Percentiles rank a stretch among this genome's conserved stretches.
Conservation (phyloP, 2,329 filamentous ascomycete genomes). For the Cladophialophora exuberans region DNA sequence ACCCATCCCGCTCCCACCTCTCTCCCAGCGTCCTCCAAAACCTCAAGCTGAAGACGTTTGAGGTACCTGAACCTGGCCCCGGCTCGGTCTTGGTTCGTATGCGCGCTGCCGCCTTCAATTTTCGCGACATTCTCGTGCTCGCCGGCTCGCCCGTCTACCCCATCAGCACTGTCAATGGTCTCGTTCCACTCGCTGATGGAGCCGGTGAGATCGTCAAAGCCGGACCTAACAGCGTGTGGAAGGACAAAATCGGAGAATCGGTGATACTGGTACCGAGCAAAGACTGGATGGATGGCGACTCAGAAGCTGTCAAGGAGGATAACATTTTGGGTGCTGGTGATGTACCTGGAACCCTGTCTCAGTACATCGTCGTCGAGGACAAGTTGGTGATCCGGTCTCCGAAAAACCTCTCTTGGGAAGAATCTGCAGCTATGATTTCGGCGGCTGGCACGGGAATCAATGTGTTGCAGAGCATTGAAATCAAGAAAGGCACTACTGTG, state of each 20-base stretch:
- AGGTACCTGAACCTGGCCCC: constrained; percentile 1
- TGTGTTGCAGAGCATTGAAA: constrained; percentile 4
- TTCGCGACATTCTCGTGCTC: constrained; percentile 47
- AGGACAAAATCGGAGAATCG: background rate
- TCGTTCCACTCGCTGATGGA: constrained; percentile 45
- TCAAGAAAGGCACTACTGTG: constrained; percentile 1
- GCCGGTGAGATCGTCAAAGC: constrained; percentile 44
- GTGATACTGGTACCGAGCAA: constrained; percentile 7
- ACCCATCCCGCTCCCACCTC: constrained; percentile 2
- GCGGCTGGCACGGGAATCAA: constrained; percentile 7
- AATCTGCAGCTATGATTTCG: constrained; percentile 7
- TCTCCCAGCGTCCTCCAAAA: constrained; percentile 4
- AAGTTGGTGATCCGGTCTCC: background rate
- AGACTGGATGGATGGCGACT: constrained; percentile 4
- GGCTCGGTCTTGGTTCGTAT: constrained; percentile 62
- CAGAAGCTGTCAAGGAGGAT: background rate
- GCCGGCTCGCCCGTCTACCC: constrained; percentile 7
- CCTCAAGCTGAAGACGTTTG: background rate
- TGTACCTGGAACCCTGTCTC: background rate
- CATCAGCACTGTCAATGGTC: constrained; percentile 10
- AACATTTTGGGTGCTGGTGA: constrained; percentile 6
- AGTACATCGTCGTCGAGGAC: constrained; percentile 4
- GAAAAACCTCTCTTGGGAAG: constrained; percentile 7
- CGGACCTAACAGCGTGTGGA: constrained; percentile 2
- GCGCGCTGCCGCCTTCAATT: constrained; percentile 52